Evolutionary conservation across 2,329 filamentous ascomycete species (phyloP), one percentile per base, ranked within the genome.

Genomic region (Botrytis galanthina): DNA sequence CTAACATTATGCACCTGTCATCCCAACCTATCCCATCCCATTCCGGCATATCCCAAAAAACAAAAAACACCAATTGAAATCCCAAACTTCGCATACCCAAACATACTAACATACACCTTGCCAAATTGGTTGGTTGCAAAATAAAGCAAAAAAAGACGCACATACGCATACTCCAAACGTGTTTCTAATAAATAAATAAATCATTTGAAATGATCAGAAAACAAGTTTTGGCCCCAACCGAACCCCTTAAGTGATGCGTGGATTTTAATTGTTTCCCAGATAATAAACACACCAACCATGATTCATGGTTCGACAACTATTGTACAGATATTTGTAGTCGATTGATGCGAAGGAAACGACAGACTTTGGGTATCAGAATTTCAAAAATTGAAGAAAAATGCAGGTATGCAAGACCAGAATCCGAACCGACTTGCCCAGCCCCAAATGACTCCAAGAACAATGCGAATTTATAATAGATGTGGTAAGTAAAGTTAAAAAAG

Each of bases 311-410:
- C 59, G 46, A 64, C 35, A 66, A 71, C 44, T 71, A 66, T 54
- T 66, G 46, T 71, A 71, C 70, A 71, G 18, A 39, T 64, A 32
- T 66, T 66, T 63, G 22, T 71, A 37, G 22, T 71, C 37, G 70
- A 64, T 66, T 62, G 51, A 66, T 42, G 46, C 44, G 44, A 66
- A 42, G 59, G 60, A 71, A 71, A 71, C 42, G 70, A 66, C 59
- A 66, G 70, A 66, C 46, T 37, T 48, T 71, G 70, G 70, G 70
- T 71, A 71, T 71, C 70, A 71, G 70, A 71, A 71, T 57, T 67
- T 39, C 39, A 44, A 51, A 54, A 66, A 51, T 71, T 22, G 60
- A 44, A 44, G 51, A 70, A 70, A 66, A 26, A 66, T 54, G 42
- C 70, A 51, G 37, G 46, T 71, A 66, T 71, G 70, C 70, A 71